Percentiles rank a stretch among this genome's conserved stretches.
Conservation (phyloP, 768 basidiomycete species). For the Calocybe indica region DNA sequence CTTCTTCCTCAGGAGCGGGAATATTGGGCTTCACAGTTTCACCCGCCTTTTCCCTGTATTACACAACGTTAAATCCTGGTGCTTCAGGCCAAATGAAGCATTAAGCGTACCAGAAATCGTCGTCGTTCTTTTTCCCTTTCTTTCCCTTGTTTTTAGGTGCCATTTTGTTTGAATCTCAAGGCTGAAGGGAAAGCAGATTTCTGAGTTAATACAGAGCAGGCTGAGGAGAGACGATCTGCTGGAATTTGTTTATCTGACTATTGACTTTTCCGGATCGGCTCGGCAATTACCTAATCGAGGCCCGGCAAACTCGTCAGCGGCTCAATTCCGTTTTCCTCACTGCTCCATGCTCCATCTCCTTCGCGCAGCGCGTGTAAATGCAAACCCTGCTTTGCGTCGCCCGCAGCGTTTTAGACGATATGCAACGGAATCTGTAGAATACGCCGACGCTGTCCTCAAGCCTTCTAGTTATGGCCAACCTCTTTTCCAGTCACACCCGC, state of each 20-base stretch:
- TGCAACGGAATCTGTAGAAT: conserved; percentile 14
- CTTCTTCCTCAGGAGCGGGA: conserved; percentile 37
- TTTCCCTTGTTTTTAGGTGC: conserved; percentile 73
- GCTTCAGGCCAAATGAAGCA: conserved; percentile 7
- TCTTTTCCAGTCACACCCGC: conserved; percentile 70
- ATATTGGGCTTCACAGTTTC: conserved; percentile 41
- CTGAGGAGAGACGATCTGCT: too few relatives aligned
- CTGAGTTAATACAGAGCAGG: too few relatives aligned
- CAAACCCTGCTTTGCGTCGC: too few relatives aligned
- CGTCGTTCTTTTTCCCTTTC: conserved; percentile 77
- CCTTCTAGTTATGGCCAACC: conserved; percentile 83
- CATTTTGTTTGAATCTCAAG: conserved; percentile 25
- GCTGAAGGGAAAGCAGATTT: background rate
- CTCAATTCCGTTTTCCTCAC: background rate
- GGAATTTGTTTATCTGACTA: too few relatives aligned
- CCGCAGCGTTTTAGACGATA: conserved; percentile 4
- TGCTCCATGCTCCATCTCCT: background rate
- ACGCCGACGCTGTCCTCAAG: conserved; percentile 40
- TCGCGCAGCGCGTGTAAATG: too few relatives aligned
- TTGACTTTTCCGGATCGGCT: too few relatives aligned
- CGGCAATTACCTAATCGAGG: too few relatives aligned
- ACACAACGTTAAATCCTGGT: conserved; percentile 11
- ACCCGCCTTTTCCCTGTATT: conserved; percentile 57
- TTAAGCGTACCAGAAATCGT: conserved; percentile 72
- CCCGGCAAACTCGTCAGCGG: too few relatives aligned